Percentiles rank a stretch among this genome's conserved stretches.
Conservation (phyloP, 345 rosid species). For the Boechera divaricarpa region DNA sequence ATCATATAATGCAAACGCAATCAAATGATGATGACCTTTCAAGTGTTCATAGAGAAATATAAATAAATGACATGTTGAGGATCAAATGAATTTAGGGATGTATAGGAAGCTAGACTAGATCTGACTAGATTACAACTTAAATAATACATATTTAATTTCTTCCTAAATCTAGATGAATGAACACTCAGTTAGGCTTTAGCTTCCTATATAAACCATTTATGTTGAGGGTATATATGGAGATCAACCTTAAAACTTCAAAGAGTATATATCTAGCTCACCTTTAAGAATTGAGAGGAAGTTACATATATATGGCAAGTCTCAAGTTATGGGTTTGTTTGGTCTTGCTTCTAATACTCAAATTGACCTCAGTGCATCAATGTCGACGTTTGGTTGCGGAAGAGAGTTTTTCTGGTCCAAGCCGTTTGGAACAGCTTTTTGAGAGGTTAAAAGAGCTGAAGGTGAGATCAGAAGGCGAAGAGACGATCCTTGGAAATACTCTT, state of each 20-base stretch:
- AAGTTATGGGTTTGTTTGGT: slow-evolving; percentile 29
- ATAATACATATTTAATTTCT: slow-evolving; percentile 10
- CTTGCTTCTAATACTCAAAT: slow-evolving; percentile 18
- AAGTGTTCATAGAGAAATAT: not conserved
- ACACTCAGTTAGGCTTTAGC: not conserved
- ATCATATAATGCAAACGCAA: slow-evolving; percentile 5
- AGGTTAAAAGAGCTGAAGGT: slow-evolving; percentile 24
- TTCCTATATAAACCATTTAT: slow-evolving; percentile 8
- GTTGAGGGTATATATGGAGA: not conserved
- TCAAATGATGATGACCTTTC: slow-evolving; percentile 20
- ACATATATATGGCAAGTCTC: slow-evolving; percentile 32
- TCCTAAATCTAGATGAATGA: not conserved
- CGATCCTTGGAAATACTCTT: not conserved
- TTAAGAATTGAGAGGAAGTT: not conserved
- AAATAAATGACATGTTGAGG: slow-evolving; percentile 3
- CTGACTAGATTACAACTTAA: slow-evolving; percentile 38
- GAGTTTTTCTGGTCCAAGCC: not conserved
- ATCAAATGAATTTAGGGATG: slow-evolving; percentile 3
- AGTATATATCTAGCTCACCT: not conserved
- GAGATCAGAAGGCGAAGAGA: slow-evolving; percentile 7
- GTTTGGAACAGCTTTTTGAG: slow-evolving; percentile 14
- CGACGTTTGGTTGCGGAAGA: slow-evolving; percentile 24
- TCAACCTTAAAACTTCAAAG: slow-evolving; percentile 1
- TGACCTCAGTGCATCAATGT: slow-evolving; percentile 26
- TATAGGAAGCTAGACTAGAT: not conserved